Evolutionary conservation across 441 rosid species (phyloP).

Genomic region (Euphorbia schlechtendalii): DNA sequence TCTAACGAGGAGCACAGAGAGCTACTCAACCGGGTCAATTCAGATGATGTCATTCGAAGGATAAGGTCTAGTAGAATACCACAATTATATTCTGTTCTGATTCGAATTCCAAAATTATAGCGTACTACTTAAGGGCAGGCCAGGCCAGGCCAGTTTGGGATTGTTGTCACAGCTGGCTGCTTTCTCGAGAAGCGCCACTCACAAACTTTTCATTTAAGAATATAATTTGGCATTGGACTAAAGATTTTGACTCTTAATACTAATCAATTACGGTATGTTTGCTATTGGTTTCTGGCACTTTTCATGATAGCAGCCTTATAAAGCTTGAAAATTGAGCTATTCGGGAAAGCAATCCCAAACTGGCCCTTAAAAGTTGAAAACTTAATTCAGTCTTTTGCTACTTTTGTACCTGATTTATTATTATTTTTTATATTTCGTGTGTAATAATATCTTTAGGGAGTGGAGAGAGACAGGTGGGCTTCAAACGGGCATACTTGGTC

Average conservation of each 20-base stretch:
- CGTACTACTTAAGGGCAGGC: constrained; percentile 9
- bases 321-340: no score
- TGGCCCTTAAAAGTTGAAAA: not conserved
- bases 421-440: constrained; percentile 9
- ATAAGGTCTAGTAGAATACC: constrained; percentile 57
- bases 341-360: no score
- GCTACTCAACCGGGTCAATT: constrained; percentile 75
- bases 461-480: constrained; percentile 74
- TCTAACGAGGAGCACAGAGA: constrained; percentile 95
- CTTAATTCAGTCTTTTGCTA: constrained; percentile 12
- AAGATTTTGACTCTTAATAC: no score
- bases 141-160: no score
- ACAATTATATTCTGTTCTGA: not conserved
- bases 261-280: no score
- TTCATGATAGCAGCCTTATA: no score
- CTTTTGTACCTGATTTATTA: constrained; percentile 3
- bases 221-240: no score
- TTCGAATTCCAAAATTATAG: no score
- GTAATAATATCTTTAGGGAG: constrained; percentile 46
- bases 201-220: no score
- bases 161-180: no score
- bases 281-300: no score
- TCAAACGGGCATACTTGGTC: constrained; percentile 59
- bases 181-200: no score
- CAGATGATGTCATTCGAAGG: constrained; percentile 73